Conservation (phyloP, 2,329 filamentous ascomycete species). For the Diplodia sapinea region DNA sequence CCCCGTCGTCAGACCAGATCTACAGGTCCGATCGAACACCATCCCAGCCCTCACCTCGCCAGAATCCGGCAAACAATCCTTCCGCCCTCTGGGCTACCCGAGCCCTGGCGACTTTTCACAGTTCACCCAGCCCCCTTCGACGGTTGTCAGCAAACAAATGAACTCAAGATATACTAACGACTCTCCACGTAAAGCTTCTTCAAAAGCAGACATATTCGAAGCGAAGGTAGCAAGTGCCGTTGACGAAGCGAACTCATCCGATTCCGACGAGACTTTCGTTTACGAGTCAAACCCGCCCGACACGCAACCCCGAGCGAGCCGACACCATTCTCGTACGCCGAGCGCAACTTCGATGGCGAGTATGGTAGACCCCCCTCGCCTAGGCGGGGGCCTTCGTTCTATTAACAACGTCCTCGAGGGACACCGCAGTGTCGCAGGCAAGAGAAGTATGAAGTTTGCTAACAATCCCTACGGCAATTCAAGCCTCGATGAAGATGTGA, state of each 20-base stretch:
- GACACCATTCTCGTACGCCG: slow-evolving; percentile 85
- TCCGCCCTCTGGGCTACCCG: slow-evolving; percentile 7
- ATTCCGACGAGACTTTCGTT: slow-evolving; percentile 98
- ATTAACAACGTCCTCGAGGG: slow-evolving; percentile 71
- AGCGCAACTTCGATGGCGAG: slow-evolving; percentile 83
- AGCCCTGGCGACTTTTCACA: slow-evolving; percentile 19
- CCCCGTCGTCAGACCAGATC: slow-evolving; percentile 35
- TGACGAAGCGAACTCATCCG: slow-evolving; percentile 93
- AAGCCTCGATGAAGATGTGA: slow-evolving; percentile 54
- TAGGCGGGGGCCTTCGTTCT: slow-evolving; percentile 59
- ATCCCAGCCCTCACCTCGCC: slow-evolving; percentile 4
- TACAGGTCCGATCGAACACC: slow-evolving; percentile 38
- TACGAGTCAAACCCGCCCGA: slow-evolving; percentile 94
- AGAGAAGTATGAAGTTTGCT: slow-evolving; percentile 96
- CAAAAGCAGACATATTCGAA: slow-evolving; percentile 98
- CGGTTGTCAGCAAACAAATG: slow-evolving; percentile 20
- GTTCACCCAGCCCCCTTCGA: slow-evolving; percentile 20
- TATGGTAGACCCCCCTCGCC: slow-evolving; percentile 64
- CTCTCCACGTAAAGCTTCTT: slow-evolving; percentile 68
- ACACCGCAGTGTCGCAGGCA: slow-evolving; percentile 68
- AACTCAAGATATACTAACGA: slow-evolving; percentile 42
- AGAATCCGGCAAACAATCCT: slow-evolving; percentile 14
- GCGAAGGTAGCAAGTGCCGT: slow-evolving; percentile 95
- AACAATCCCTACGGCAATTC: slow-evolving; percentile 74
- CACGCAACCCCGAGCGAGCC: slow-evolving; percentile 65